Evolutionary conservation across 1,284 basidiomycete genomes (phyloP).

Genomic region (Apiotrichum sp.): DNA sequence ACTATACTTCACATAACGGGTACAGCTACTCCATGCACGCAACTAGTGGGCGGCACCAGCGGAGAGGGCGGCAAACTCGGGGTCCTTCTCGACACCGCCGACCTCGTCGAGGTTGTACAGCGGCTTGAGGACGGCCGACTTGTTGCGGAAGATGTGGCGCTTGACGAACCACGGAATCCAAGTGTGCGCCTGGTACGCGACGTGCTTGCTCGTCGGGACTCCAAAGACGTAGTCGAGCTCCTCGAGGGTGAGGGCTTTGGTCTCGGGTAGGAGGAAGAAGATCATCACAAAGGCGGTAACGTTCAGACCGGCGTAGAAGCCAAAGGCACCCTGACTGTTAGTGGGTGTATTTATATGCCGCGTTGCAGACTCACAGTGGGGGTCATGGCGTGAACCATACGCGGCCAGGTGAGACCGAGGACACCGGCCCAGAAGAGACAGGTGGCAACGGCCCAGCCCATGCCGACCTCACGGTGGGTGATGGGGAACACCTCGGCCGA

Average conservation of each 20-base stretch:
- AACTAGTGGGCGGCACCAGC: conserved; percentile 17
- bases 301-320: conserved; percentile 34
- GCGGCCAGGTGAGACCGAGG: conserved; percentile 53
- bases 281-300: conserved; percentile 26
- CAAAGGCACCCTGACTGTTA: conserved; percentile 62
- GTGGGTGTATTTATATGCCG: conserved; percentile 19
- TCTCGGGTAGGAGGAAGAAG: conserved; percentile 36
- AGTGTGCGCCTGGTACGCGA: conserved; percentile 24
- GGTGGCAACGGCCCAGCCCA: conserved; percentile 50
- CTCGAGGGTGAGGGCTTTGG: conserved; percentile 30
- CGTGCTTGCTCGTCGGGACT: conserved; percentile 24
- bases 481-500: conserved; percentile 53
- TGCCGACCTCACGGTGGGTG: conserved; percentile 51
- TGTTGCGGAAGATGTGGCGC: conserved; percentile 26
- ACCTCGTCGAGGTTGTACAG: conserved; percentile 25
- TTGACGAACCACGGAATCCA: conserved; percentile 25
- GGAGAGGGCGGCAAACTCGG: conserved; percentile 17
- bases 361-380: conserved; percentile 5
- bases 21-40: no score
- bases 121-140: conserved; percentile 16
- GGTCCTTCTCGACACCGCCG: conserved; percentile 25
- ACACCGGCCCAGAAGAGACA: conserved; percentile 28
- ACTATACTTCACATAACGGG: no score
- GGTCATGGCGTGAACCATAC: conserved; percentile 56
- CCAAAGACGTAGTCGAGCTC: conserved; percentile 39